phyloP scores from a whole-genome alignment of 2,329 filamentous ascomycete genomes.

The Lasiodiplodia theobromae region DNA sequence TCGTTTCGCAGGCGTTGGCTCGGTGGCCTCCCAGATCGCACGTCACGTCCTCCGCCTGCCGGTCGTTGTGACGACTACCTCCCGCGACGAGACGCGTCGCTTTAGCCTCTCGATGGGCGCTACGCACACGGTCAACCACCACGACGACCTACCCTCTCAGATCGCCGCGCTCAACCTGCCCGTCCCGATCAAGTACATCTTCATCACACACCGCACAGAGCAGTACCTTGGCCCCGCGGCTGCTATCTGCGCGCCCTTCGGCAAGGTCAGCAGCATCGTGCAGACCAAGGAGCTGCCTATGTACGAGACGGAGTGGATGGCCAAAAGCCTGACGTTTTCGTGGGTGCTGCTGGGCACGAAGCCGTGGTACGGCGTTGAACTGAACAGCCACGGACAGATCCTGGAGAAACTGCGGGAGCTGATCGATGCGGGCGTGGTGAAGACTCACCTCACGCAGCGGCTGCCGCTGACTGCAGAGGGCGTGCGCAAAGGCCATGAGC shows the following conservation, averaged over 20 bases:
- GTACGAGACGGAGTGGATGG: constrained; percentile 57
- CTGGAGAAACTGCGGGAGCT: constrained; percentile 45
- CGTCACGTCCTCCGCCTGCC: constrained; percentile 49
- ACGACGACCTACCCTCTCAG: constrained; percentile 49
- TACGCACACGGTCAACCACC: constrained; percentile 54
- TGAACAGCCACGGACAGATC: constrained; percentile 51
- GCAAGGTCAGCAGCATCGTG: constrained; percentile 56
- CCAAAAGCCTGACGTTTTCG: constrained; percentile 52
- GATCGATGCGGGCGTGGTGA: constrained; percentile 47
- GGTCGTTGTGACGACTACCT: constrained; percentile 54
- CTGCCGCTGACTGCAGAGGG: constrained; percentile 48
- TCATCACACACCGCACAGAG: constrained; percentile 52
- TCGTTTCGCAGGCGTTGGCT: constrained; percentile 44
- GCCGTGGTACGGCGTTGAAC: constrained; percentile 48
- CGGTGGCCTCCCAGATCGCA: constrained; percentile 55
- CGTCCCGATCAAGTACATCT: constrained; percentile 52
- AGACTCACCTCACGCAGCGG: constrained; percentile 49
- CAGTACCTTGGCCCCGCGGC: constrained; percentile 50
- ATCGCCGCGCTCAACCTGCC: constrained; percentile 45
- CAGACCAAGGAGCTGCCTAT: constrained; percentile 52
- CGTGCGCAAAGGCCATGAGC: constrained; percentile 49
- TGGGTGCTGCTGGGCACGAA: constrained; percentile 54
- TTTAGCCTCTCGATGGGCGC: constrained; percentile 53
- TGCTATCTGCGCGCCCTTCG: constrained; percentile 52
- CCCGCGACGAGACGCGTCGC: constrained; percentile 48